phyloP scores from a whole-genome alignment of 2,329 filamentous ascomycete species.

The Calonectria montana region DNA sequence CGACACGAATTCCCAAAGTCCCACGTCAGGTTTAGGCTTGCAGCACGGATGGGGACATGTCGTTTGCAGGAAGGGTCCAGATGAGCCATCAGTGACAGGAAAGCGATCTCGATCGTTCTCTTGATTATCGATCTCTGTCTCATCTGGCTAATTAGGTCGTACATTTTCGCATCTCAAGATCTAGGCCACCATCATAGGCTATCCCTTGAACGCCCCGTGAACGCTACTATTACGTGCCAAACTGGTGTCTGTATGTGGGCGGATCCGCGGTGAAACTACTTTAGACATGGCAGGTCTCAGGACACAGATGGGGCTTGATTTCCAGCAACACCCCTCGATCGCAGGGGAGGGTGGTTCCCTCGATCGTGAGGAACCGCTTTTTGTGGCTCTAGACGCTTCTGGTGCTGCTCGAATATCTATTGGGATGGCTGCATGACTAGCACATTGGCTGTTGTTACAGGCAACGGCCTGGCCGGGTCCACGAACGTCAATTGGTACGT shows the following conservation, averaged over 20 bases:
- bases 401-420: not conserved
- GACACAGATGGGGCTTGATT: slow-evolving; percentile 16
- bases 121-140: slow-evolving; percentile 26
- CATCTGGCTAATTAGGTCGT: slow-evolving; percentile 31
- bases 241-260: slow-evolving; percentile 13
- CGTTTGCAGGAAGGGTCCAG: slow-evolving; percentile 10
- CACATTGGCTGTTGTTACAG: not conserved
- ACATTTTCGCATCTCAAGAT: slow-evolving; percentile 32
- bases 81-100: slow-evolving; percentile 14
- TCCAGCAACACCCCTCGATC: not conserved
- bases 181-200: slow-evolving; percentile 22
- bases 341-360: not conserved
- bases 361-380: not conserved
- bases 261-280: slow-evolving; percentile 20
- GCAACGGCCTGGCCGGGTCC: not conserved
- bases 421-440: not conserved
- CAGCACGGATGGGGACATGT: not conserved
- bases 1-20: not conserved
- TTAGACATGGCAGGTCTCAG: slow-evolving; percentile 19
- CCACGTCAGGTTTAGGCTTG: not conserved
- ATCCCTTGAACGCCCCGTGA: slow-evolving; percentile 33
- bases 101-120: slow-evolving; percentile 31
- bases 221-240: slow-evolving; percentile 34
- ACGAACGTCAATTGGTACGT: not conserved
- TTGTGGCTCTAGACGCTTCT: not conserved